Conservation (phyloP, 768 basidiomycete genomes). For the Suillus cothurnatus region DNA sequence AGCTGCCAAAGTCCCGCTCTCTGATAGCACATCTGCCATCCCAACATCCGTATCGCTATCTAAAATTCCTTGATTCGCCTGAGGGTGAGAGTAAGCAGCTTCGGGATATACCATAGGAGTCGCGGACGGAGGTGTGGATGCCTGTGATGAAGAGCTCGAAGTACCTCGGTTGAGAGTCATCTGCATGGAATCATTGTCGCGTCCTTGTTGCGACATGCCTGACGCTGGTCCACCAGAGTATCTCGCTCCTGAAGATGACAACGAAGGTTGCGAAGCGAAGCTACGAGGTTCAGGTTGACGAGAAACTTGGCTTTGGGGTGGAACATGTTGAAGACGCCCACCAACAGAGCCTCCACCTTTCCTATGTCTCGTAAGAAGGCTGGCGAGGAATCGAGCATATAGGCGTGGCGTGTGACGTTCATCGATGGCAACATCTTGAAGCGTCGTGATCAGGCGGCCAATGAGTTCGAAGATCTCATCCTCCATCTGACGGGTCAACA, state of each 20-base stretch:
- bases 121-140: not conserved
- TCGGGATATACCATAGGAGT: conserved; percentile 29
- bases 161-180: conserved; percentile 19
- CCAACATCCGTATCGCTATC: conserved; percentile 19
- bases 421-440: conserved; percentile 78
- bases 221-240: conserved; percentile 20
- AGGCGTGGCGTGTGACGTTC: conserved; percentile 80
- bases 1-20: conserved; percentile 64
- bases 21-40: conserved; percentile 33
- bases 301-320: conserved; percentile 42
- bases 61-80: conserved; percentile 22
- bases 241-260: conserved; percentile 28
- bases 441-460: conserved; percentile 67
- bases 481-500: conserved; percentile 60
- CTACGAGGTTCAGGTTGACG: conserved; percentile 13
- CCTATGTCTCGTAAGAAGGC: conserved; percentile 70
- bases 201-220: conserved; percentile 19
- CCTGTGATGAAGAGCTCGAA: not conserved
- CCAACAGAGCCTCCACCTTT: conserved; percentile 59
- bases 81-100: conserved; percentile 44
- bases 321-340: conserved; percentile 54
- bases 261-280: conserved; percentile 30
- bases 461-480: conserved; percentile 74
- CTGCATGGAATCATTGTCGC: conserved; percentile 34
- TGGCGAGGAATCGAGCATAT: conserved; percentile 77